Evolutionary conservation across 371 early-diverging fungal genomes (phyloP).

Genomic region (Mucor lusitanicus): DNA sequence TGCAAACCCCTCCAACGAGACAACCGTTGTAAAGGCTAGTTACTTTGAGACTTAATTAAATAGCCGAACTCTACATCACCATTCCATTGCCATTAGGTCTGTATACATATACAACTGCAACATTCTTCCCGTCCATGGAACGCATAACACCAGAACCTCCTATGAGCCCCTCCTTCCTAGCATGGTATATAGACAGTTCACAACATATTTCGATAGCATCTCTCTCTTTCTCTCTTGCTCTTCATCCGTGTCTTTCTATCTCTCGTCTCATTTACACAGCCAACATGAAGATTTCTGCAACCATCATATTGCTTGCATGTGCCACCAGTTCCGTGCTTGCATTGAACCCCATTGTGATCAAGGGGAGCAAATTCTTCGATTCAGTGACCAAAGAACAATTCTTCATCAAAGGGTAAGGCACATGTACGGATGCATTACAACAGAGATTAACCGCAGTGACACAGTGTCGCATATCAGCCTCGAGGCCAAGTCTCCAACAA

Average conservation of each 20-base stretch:
- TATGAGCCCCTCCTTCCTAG: not conserved
- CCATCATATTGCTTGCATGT: conserved; percentile 4
- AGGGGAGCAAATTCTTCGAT: conserved; percentile 76
- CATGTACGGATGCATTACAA: no score
- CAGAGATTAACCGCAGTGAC: not conserved
- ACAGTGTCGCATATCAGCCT: conserved; percentile 76
- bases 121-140: conserved; percentile 13
- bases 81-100: conserved; percentile 18
- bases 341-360: conserved; percentile 66
- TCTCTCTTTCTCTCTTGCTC: not conserved
- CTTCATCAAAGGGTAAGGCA: conserved; percentile 69
- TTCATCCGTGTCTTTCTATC: conserved; percentile 1
- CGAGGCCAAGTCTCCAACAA: conserved; percentile 33
- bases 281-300: conserved; percentile 11
- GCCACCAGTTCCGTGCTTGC: conserved; percentile 20
- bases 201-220: not conserved
- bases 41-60: not conserved
- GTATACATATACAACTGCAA: conserved; percentile 1
- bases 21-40: not conserved
- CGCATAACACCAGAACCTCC: conserved; percentile 12
- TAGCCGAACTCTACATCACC: not conserved
- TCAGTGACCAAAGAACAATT: conserved; percentile 73
- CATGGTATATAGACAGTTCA: not conserved
- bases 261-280: not conserved
- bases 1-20: no score